Evolutionary conservation across 176 grass and related monocot species (phyloP).

Genomic region (Alopecurus myosuroides): DNA sequence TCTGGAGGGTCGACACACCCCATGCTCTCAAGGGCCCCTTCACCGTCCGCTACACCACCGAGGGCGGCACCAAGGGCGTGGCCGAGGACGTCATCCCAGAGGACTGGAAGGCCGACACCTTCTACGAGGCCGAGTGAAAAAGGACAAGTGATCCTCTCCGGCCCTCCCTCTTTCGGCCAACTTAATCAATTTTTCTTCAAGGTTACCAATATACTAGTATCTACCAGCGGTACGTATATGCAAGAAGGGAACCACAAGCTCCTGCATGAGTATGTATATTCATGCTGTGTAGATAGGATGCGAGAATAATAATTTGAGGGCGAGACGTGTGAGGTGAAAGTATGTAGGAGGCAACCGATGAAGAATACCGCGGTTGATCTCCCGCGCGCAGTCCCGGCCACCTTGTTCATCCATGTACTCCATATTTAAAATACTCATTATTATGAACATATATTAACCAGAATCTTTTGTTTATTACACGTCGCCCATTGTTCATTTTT

Average conservation of each 20-base stretch:
- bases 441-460: too few relatives aligned
- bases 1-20: conserved; percentile 46
- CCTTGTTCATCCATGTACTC: too few relatives aligned
- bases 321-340: too few relatives aligned
- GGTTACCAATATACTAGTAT: not conserved
- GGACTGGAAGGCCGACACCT: conserved; percentile 22
- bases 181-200: too few relatives aligned
- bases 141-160: not conserved
- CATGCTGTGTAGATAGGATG: not conserved
- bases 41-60: conserved; percentile 37
- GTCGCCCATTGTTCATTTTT: too few relatives aligned
- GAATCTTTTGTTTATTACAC: too few relatives aligned
- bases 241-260: not conserved
- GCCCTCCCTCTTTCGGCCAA: not conserved
- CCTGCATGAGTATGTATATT: not conserved
- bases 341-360: too few relatives aligned
- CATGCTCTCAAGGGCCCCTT: conserved; percentile 28
- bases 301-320: too few relatives aligned
- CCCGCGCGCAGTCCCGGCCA: too few relatives aligned
- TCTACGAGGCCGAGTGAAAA: not conserved
- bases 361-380: too few relatives aligned
- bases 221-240: not conserved
- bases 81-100: conserved; percentile 31
- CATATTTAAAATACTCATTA: too few relatives aligned
- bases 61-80: conserved; percentile 18